Conservation (phyloP, 352 stramenopile genomes). For the Phytophthora colocasiae region DNA sequence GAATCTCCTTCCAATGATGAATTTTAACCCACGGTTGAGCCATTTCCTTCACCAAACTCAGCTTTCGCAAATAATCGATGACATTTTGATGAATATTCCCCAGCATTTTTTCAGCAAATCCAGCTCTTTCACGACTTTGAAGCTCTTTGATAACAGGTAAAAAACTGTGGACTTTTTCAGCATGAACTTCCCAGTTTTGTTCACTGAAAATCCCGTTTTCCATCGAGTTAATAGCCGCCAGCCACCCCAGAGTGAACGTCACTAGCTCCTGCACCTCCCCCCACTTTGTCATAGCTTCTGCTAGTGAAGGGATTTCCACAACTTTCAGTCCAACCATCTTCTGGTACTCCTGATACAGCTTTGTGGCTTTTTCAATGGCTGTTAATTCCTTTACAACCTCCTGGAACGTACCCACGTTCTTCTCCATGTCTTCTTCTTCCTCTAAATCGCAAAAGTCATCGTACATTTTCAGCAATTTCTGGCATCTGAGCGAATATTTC, state of each 20-base stretch:
- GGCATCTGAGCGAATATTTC: constrained; percentile 58
- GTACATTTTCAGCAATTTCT: constrained; percentile 58
- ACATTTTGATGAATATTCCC: constrained; percentile 43
- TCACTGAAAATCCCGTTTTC: constrained; percentile 74
- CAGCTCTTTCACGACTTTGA: constrained; percentile 29
- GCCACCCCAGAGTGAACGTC: constrained; percentile 57
- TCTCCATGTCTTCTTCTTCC: constrained; percentile 67
- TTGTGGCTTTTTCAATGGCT: constrained; percentile 56
- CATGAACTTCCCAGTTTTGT: constrained; percentile 60
- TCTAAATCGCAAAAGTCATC: constrained; percentile 55
- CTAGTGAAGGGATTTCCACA: constrained; percentile 58
- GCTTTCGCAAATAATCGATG: constrained; percentile 49
- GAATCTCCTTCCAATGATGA: constrained; percentile 69
- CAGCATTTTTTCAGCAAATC: constrained; percentile 54
- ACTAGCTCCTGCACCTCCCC: constrained; percentile 68
- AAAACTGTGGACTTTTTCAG: constrained; percentile 46
- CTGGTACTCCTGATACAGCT: constrained; percentile 77
- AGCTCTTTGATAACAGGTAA: constrained; percentile 44
- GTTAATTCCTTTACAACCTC: constrained; percentile 57
- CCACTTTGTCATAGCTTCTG: constrained; percentile 53
- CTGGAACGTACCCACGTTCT: constrained; percentile 55
- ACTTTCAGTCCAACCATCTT: constrained; percentile 72
- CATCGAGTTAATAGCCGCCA: constrained; percentile 50
- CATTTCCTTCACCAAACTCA: constrained; percentile 62
- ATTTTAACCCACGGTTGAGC: constrained; percentile 57